Evolutionary conservation across 202 grass and related monocot genomes (phyloP).

Genomic region (Brachypodium distachyon): DNA sequence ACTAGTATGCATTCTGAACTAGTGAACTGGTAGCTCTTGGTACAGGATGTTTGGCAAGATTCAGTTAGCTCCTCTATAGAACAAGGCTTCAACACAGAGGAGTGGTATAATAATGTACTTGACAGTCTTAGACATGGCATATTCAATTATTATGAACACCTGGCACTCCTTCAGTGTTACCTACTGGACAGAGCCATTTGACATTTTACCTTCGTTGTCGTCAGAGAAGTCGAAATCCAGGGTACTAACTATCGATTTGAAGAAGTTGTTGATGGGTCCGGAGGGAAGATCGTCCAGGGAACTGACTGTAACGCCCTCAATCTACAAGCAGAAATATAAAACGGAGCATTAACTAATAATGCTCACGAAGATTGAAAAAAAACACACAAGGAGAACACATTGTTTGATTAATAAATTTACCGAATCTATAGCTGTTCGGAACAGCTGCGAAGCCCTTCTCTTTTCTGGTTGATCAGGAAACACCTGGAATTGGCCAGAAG

Average conservation of each 20-base stretch:
- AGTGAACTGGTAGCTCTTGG: background rate
- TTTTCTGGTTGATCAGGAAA: conserved; percentile 97
- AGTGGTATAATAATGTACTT: background rate
- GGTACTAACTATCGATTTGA: conserved; percentile 79
- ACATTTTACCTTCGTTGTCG: conserved; percentile 56
- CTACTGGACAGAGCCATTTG: background rate
- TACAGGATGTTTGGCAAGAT: background rate
- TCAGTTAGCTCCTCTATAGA: background rate
- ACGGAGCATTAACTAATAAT: background rate
- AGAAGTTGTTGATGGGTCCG: conserved; percentile 66
- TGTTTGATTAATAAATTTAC: conserved; percentile 16
- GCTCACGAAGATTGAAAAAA: background rate
- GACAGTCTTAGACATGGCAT: background rate
- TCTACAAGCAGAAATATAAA: conserved; percentile 32
- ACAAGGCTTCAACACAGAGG: background rate
- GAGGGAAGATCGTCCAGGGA: conserved; percentile 86
- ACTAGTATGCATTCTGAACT: no score
- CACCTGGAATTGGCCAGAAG: conserved; percentile 63
- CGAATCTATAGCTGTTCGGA: conserved; percentile 64
- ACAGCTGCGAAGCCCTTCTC: conserved; percentile 69
- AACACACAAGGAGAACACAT: background rate
- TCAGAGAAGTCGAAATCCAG: conserved; percentile 93
- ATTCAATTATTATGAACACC: background rate
- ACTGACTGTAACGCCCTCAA: conserved; percentile 65
- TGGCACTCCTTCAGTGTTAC: background rate